Conservation (phyloP, 305 asterid genomes). For the Fraxinus baroniana region DNA sequence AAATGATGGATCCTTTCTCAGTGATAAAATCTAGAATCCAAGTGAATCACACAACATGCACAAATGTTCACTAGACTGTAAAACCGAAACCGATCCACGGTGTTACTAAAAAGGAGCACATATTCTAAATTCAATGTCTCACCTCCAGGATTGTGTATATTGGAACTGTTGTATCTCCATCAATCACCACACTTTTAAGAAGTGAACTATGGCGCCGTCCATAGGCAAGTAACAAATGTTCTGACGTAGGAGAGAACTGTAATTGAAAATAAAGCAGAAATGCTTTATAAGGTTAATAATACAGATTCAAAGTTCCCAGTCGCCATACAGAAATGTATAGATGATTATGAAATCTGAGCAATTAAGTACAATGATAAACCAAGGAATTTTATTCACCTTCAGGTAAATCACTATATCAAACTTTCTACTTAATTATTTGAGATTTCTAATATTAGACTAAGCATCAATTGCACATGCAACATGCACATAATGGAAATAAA, state of each 20-base stretch:
- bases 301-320: neutral
- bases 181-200: conserved; percentile 87
- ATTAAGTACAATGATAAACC: neutral
- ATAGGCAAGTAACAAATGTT: conserved; percentile 90
- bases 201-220: conserved; percentile 96
- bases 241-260: conserved; percentile 98
- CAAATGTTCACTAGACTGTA: neutral
- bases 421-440: neutral
- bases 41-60: conserved; percentile 6
- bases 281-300: neutral
- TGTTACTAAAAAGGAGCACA: neutral
- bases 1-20: conserved; percentile 8
- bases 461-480: neutral
- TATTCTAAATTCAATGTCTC: conserved; percentile 21
- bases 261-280: conserved; percentile 21
- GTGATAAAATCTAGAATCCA: neutral
- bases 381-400: neutral
- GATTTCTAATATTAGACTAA: neutral
- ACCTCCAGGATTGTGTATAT: conserved; percentile 95
- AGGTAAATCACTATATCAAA: neutral
- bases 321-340: neutral
- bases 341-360: conserved; percentile 1
- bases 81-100: neutral
- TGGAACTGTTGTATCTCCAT: conserved; percentile 80
- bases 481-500: neutral